These are phyloP conservation scores for Circinella umbellata DNA, from an alignment of 371 early-diverging fungal genomes.

Conservation along the genomic window DNA sequence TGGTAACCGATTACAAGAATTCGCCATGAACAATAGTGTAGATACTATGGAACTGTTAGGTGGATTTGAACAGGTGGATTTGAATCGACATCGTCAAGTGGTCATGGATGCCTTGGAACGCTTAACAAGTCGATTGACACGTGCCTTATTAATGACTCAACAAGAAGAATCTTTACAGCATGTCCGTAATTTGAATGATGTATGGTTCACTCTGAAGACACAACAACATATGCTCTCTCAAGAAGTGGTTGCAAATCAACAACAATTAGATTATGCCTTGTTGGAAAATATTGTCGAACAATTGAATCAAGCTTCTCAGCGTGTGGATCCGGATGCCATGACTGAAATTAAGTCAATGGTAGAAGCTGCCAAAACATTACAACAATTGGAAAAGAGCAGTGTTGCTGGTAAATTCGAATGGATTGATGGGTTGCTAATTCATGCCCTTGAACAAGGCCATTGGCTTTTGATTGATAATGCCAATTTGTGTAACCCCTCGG, in stretches of 20 bases:
- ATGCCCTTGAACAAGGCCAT: slow-evolving; percentile 93
- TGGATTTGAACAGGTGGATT: slow-evolving; percentile 96
- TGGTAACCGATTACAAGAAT: slow-evolving; percentile 86
- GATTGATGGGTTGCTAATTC: slow-evolving; percentile 96
- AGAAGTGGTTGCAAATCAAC: neutral
- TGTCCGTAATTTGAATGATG: slow-evolving; percentile 45
- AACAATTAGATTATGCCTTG: slow-evolving; percentile 40
- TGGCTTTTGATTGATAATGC: slow-evolving; percentile 99
- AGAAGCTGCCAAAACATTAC: slow-evolving; percentile 33
- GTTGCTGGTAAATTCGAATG: slow-evolving; percentile 92
- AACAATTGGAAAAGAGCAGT: slow-evolving; percentile 54
- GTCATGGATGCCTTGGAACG: slow-evolving; percentile 49
- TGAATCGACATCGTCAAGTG: slow-evolving; percentile 76
- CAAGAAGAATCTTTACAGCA: slow-evolving; percentile 21
- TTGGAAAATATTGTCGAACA: slow-evolving; percentile 37
- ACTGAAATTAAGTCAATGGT: slow-evolving; percentile 18
- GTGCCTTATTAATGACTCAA: slow-evolving; percentile 30
- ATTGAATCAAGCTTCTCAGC: slow-evolving; percentile 25
- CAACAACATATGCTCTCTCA: slow-evolving; percentile 30
- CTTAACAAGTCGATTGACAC: slow-evolving; percentile 33
- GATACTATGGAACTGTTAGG: slow-evolving; percentile 96
- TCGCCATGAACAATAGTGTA: slow-evolving; percentile 93
- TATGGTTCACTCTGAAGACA: slow-evolving; percentile 45
- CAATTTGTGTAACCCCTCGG: slow-evolving; percentile 95
- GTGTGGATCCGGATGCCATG: slow-evolving; percentile 28